Evolutionary conservation across 306 rosid genomes (phyloP).

Genomic region (Pyrus communis): DNA sequence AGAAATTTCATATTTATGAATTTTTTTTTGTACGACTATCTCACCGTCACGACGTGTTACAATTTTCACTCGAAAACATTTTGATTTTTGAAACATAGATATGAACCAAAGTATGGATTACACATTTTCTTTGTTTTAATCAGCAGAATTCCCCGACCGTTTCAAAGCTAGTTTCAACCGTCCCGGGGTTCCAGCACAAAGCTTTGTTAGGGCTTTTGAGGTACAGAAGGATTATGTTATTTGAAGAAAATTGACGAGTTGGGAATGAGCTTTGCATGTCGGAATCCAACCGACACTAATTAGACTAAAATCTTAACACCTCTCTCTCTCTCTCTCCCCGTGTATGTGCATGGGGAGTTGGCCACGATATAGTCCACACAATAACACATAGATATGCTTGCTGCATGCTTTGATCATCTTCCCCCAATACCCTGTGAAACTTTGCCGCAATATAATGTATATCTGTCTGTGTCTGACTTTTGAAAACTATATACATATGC

Average conservation of each 20-base stretch:
- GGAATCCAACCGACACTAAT: constrained; percentile 26
- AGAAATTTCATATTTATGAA: not conserved
- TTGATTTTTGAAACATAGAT: too few species aligned
- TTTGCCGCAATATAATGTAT: not conserved
- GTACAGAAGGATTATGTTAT: not conserved
- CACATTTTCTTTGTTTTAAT: not conserved
- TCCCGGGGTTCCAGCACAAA: not conserved
- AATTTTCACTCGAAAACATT: not conserved
- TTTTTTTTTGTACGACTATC: too few species aligned
- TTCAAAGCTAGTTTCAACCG: not conserved
- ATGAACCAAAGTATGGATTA: not conserved
- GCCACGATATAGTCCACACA: not conserved
- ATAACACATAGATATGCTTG: constrained; percentile 1
- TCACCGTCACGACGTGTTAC: not conserved
- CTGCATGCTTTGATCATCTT: not conserved
- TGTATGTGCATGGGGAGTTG: not conserved
- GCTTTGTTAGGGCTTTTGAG: not conserved
- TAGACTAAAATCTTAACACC: constrained; percentile 5
- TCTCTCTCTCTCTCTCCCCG: not conserved
- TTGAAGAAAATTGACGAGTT: not conserved
- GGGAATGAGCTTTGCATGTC: constrained; percentile 27
- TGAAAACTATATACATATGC: not conserved
- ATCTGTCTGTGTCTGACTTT: not conserved
- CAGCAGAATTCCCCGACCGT: not conserved
- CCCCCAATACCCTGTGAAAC: not conserved